Percentiles rank a stretch among this genome's conserved stretches.
Conservation (phyloP, 805 yeast species). For the Sungouiozyma ichnusensis region DNA sequence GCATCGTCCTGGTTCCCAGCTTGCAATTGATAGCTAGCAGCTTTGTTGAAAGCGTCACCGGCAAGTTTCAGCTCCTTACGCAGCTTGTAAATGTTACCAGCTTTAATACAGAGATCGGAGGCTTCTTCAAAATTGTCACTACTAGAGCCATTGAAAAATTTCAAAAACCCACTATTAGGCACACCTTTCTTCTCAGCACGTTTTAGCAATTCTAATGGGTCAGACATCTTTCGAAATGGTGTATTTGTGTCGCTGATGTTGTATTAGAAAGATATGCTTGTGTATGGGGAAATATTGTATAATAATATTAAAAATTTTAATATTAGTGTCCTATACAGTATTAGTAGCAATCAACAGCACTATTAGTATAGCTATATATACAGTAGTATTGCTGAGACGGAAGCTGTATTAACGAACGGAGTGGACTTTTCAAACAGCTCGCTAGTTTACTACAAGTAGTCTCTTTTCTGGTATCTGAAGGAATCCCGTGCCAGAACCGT, state of each 20-base stretch:
- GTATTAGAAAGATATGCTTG: neutral
- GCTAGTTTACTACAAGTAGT: too few species aligned
- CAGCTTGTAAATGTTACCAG: conserved; percentile 81
- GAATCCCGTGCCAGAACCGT: too few species aligned
- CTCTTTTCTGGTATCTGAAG: too few species aligned
- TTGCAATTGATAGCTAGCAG: conserved; percentile 68
- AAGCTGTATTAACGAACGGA: too few species aligned
- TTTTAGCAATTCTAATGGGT: conserved; percentile 18
- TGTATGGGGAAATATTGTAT: too few species aligned
- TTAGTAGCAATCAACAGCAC: too few species aligned
- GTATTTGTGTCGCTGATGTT: neutral
- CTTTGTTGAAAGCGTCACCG: conserved; percentile 74
- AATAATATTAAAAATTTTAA: too few species aligned
- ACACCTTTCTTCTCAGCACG: conserved; percentile 64
- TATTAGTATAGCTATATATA: too few species aligned
- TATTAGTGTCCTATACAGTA: too few species aligned
- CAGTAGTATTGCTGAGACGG: too few species aligned
- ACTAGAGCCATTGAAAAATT: conserved; percentile 53
- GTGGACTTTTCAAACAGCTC: too few species aligned
- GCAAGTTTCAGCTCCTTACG: conserved; percentile 65
- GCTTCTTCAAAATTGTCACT: conserved; percentile 78
- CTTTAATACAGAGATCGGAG: conserved; percentile 78
- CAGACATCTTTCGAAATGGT: conserved; percentile 7
- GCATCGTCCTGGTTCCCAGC: conserved; percentile 82
- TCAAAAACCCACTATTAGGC: conserved; percentile 63